Base-by-base conservation (phyloP, 164 flowering plant species). In the Vitis cinerea region DNA sequence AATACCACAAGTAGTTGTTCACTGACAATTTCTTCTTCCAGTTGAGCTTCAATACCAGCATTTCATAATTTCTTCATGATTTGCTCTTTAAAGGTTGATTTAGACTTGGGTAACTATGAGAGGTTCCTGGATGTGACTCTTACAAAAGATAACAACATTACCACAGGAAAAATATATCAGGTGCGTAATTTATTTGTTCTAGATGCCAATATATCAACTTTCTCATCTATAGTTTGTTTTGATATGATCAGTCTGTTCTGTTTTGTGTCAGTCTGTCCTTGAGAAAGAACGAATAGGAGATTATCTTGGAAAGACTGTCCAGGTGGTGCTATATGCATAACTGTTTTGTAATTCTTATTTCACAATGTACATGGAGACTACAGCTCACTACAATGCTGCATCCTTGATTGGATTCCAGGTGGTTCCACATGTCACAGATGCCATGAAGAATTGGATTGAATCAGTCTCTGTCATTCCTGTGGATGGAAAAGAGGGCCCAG, bases 101-200 rank as follows among this genome's bases (percentile, higher is more conserved):
- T 96, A 73, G 99, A 96, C 74, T 77, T 93, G 76, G 98, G 99
- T 29, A 93, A 96, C 77, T 96, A 93, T 74, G 99, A 96, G 68
- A 81, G 99, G 1, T 96, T 96, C 81, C 79, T 96, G 67, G 97
- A 93, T 77, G 87, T 96, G 61, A 93, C 88, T n/a, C 91, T 96
- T 13, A 96, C 98, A 12, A 89, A 86, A 71, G 93, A 92, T 31
- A 96, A 96, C 79, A 93, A 96, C 75, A 96, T 96, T 69, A 93
- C 98, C 52, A 96, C 98, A 4, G 98, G 98, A 72, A 96, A 96
- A 80, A 96, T 93, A 71, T 96, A 91, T 80, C 94, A 93, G 99
- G 99, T 93, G 67, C 30, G 49, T 53, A 50, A 50, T 56, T 66
- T n/a, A 30, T 37, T 49, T 6, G 7, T 37, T 37, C 44, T 37